These are phyloP conservation scores for Cyberlindnera mississippiensis DNA, from an alignment of 805 yeast genomes.

Conservation along the genomic window DNA sequence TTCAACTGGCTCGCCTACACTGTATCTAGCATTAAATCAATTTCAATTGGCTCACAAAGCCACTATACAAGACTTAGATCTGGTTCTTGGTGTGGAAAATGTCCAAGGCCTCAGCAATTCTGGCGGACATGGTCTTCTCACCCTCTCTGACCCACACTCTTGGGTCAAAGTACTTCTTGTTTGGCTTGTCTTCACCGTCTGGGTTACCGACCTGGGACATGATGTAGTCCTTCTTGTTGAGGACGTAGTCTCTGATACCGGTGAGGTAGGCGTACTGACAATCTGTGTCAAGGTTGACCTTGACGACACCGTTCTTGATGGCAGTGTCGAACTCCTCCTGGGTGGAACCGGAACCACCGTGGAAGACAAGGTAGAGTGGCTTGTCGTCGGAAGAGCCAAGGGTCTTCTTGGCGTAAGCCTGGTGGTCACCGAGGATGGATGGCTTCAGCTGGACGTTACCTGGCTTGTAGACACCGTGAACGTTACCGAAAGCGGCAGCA, in stretches of 20 bases:
- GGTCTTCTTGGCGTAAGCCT: conserved; percentile 76
- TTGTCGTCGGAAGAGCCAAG: conserved; percentile 44
- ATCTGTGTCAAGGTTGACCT: conserved; percentile 99
- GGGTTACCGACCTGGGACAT: conserved; percentile 95
- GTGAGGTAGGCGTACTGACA: conserved; percentile 96
- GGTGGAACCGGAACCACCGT: conserved; percentile 99
- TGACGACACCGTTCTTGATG: conserved; percentile 91
- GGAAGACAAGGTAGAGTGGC: conserved; percentile 98
- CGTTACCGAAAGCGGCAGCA: conserved; percentile 99
- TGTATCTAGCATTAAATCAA: too few species aligned
- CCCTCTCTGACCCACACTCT: conserved; percentile 99
- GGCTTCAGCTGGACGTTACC: conserved; percentile 96
- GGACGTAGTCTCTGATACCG: conserved; percentile 97
- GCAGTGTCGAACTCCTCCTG: conserved; percentile 89
- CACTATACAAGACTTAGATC: conserved; percentile 33
- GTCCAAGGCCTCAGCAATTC: conserved; percentile 79
- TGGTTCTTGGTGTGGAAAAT: conserved; percentile 79
- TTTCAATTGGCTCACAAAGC: background rate
- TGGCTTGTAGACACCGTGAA: conserved; percentile 99
- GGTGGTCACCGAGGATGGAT: conserved; percentile 93
- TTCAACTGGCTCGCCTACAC: too few species aligned
- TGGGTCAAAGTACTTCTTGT: conserved; percentile 99
- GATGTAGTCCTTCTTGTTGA: conserved; percentile 94
- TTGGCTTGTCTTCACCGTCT: conserved; percentile 98
- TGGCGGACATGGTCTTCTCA: conserved; percentile 93